Evolutionary conservation across 2,329 filamentous ascomycete genomes (phyloP), one percentile per base, ranked within the genome.

Genomic region (Escovopsis weberi): DNA sequence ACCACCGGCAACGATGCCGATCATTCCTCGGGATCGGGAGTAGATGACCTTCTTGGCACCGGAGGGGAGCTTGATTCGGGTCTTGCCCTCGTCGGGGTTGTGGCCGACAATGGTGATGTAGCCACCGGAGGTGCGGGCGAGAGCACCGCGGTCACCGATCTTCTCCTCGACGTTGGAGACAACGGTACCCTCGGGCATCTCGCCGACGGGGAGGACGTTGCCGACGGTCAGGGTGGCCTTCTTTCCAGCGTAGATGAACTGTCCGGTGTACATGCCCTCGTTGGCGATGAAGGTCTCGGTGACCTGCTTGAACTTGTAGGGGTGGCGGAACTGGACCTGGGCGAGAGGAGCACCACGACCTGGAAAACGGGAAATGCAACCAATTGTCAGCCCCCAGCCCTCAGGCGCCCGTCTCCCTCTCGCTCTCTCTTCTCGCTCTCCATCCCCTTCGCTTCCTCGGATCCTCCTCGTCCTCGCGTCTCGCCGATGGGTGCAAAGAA

Each of bases 181-280:
- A 60, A 98, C 89, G 69, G 91, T 98, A 86, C 91, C 91, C 78
- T 98, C 91, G 56, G 91, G 91, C 67, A 96, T 84, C 64, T 85
- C 86, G 65, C 80, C 78, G 58, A 98, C 80, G 55, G 91, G 91
- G 51, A 98, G 85, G 65, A 98, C 72, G 79, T 98, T 98, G 70
- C 91, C 91, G 69, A 98, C 82, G 63, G 85, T 96, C 64, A 98
- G 80, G 55, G 82, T 76, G 61, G 91, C 91, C 74, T 94, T 91
- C 86, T 98, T 98, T 67, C 91, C 91, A 66, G 89, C 91, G 74
- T 98, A 98, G 82, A 98, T 87, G 80, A 98, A 98, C 73, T 98
- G 91, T 67, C 91, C 91, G 56, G 91, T 95, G 85, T 96, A 98
- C 88, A 96, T 95, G 75, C 91, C 91, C 78, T 96, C 91, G 75